Conservation (phyloP, 352 stramenopile species). For the Phytophthora ramorum region DNA sequence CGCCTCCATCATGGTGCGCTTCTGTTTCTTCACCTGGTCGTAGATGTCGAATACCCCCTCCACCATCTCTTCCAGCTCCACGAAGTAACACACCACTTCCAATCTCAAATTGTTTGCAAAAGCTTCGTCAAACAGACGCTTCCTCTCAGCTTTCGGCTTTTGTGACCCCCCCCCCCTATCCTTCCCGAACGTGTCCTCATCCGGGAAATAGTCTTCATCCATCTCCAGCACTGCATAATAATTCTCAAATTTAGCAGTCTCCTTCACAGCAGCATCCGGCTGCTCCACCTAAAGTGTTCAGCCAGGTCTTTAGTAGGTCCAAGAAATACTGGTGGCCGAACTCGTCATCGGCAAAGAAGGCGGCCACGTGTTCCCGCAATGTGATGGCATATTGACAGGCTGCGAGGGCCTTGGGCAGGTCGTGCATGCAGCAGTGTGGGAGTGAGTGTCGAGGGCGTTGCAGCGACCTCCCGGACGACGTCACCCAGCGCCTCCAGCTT, state of each 20-base stretch:
- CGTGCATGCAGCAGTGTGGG: no score
- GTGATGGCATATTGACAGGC: constrained; percentile 21
- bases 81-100: constrained; percentile 25
- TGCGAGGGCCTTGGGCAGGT: constrained; percentile 19
- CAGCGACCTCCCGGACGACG: constrained; percentile 21
- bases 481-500: constrained; percentile 4
- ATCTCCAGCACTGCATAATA: constrained; percentile 29
- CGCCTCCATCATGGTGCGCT: constrained; percentile 35
- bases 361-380: constrained; percentile 10
- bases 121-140: constrained; percentile 20
- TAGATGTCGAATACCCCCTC: constrained; percentile 25
- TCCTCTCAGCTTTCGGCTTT: no score
- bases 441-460: no score
- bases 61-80: constrained; percentile 29
- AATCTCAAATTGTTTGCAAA: constrained; percentile 29
- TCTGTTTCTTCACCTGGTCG: constrained; percentile 27
- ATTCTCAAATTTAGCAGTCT: constrained; percentile 19
- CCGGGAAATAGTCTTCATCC: constrained; percentile 22
- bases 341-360: constrained; percentile 3
- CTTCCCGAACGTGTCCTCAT: no score
- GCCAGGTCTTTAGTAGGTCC: neutral
- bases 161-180: no score
- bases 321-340: constrained; percentile 9
- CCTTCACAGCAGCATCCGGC: no score
- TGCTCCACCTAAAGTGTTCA: no score